Conservation (phyloP, 345 rosid genomes). For the Pistacia atlantica region DNA sequence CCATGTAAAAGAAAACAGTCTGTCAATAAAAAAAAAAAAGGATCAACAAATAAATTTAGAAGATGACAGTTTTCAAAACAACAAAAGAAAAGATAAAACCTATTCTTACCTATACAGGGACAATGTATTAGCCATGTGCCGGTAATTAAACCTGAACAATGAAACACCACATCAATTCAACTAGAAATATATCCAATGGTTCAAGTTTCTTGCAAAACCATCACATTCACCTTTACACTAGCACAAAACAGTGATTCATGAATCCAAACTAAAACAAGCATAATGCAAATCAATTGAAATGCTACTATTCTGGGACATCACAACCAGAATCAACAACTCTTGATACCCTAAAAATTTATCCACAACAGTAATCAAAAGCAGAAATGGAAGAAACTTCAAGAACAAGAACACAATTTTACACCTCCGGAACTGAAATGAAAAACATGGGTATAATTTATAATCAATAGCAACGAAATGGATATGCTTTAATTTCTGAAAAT, state of each 20-base stretch:
- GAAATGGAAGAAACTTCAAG: not conserved
- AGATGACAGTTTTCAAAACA: not conserved
- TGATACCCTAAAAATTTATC: too few species aligned
- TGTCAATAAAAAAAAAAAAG: not conserved
- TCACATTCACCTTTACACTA: not conserved
- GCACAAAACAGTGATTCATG: not conserved
- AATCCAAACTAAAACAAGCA: not conserved
- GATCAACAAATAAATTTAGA: not conserved
- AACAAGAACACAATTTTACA: not conserved
- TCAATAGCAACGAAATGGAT: not conserved
- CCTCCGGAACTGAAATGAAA: not conserved
- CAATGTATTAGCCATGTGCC: slow-evolving; percentile 96
- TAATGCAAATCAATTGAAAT: too few species aligned
- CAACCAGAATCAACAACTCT: not conserved
- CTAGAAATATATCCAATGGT: not conserved
- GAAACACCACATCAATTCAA: slow-evolving; percentile 18
- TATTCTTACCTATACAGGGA: slow-evolving; percentile 79
- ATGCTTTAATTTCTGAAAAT: not conserved
- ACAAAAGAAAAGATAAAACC: not conserved
- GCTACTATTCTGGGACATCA: too few species aligned
- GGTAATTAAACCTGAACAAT: slow-evolving; percentile 88
- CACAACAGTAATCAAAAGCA: too few species aligned
- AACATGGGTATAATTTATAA: slow-evolving; percentile 6
- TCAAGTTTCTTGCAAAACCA: not conserved
- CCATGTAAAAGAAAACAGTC: slow-evolving; percentile 18